Conservation (phyloP, 495 filamentous ascomycete genomes). For the Talaromyces nanjingensis region DNA sequence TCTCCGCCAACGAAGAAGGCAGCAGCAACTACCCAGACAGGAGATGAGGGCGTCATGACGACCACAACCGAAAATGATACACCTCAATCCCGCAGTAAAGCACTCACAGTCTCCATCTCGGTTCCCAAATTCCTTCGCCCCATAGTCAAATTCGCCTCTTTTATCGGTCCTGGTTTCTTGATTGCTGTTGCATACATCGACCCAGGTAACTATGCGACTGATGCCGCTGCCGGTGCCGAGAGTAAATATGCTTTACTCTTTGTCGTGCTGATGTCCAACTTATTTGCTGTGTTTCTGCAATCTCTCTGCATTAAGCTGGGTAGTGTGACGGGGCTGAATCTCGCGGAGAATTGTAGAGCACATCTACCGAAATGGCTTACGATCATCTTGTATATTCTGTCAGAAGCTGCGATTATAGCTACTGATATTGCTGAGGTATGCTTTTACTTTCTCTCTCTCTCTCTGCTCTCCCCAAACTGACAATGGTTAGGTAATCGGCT, state of each 20-base stretch:
- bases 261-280: constrained; percentile 73
- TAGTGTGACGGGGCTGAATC: constrained; percentile 75
- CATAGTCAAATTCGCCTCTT: constrained; percentile 60
- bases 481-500: constrained; percentile 68
- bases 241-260: constrained; percentile 67
- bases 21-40: neutral
- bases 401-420: constrained; percentile 76
- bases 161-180: constrained; percentile 83
- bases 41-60: neutral
- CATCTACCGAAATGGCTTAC: constrained; percentile 75
- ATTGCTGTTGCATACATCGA: constrained; percentile 76
- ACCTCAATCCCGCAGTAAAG: neutral
- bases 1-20: neutral
- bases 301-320: constrained; percentile 78
- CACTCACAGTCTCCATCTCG: neutral
- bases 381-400: constrained; percentile 63
- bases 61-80: neutral
- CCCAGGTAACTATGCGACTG: constrained; percentile 80
- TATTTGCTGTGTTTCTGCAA: constrained; percentile 80
- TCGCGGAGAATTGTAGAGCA: constrained; percentile 70
- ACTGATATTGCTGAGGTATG: constrained; percentile 81
- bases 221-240: constrained; percentile 64
- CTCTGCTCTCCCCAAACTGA: constrained; percentile 6
- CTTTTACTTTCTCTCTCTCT: neutral
- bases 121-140: constrained; percentile 5